Evolutionary conservation across 2,329 filamentous ascomycete species (phyloP).

Genomic region (Colletotrichum sp.): DNA sequence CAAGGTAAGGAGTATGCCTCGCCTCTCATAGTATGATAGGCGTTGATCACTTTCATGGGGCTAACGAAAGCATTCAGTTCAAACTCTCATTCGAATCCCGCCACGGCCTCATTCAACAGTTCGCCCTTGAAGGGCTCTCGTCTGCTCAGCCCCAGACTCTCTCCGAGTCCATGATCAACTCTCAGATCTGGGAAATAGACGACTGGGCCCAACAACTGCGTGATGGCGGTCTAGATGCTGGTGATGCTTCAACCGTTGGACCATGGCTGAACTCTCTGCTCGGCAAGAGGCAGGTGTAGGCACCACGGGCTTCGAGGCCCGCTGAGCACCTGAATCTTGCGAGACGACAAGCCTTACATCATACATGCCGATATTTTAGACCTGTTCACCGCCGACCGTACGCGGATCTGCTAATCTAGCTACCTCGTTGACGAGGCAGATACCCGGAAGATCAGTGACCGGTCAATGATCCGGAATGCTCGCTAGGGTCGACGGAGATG

Average conservation of each 20-base stretch:
- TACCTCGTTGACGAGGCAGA: not conserved
- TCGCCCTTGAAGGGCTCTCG: slow-evolving; percentile 26
- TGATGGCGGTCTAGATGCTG: not conserved
- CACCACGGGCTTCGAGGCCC: not conserved
- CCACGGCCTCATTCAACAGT: slow-evolving; percentile 39
- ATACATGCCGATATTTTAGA: not conserved
- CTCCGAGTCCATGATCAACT: not conserved
- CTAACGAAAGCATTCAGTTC: not conserved
- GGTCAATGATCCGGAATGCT: not conserved
- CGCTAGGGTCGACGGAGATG: not conserved
- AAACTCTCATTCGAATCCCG: slow-evolving; percentile 39
- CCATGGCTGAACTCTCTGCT: slow-evolving; percentile 15
- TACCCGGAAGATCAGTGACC: not conserved
- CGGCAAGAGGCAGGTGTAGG: not conserved
- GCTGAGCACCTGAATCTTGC: not conserved
- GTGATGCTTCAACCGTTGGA: slow-evolving; percentile 8
- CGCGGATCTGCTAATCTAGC: not conserved
- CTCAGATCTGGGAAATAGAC: slow-evolving; percentile 17
- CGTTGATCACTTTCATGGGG: not conserved
- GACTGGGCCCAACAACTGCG: slow-evolving; percentile 16
- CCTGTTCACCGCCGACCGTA: not conserved
- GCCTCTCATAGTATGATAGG: not conserved
- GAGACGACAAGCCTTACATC: not conserved
- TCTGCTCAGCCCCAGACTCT: not conserved
- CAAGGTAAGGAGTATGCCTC: slow-evolving; percentile 38